These are phyloP conservation scores for Kodamaea kakaduensis DNA, from an alignment of 805 yeast genomes.

Conservation along the genomic window DNA sequence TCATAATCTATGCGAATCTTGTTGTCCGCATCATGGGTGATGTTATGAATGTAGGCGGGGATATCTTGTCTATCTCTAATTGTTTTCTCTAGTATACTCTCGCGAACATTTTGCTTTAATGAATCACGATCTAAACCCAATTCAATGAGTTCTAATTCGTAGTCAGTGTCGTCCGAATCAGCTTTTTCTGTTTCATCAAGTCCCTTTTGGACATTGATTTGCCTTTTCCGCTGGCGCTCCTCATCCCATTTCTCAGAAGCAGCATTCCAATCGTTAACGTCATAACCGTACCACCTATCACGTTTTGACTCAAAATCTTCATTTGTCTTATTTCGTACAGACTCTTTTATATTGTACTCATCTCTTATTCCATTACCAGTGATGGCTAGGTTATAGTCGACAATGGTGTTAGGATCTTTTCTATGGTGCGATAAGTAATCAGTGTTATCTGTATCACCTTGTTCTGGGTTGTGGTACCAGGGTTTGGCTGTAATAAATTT, in stretches of 20 bases:
- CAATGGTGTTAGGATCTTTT: constrained; percentile 33
- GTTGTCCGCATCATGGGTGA: constrained; percentile 18
- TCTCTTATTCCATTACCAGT: constrained; percentile 57
- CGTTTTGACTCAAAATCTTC: constrained; percentile 65
- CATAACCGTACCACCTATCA: constrained; percentile 82
- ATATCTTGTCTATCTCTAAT: constrained; percentile 70
- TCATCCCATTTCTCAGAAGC: constrained; percentile 45
- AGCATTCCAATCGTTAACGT: constrained; percentile 56
- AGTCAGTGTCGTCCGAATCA: constrained; percentile 37
- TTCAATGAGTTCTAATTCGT: constrained; percentile 38
- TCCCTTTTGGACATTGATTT: background rate
- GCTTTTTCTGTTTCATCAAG: constrained; percentile 12
- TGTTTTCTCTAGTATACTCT: constrained; percentile 38
- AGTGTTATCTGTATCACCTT: constrained; percentile 6
- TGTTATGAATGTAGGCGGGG: constrained; percentile 60
- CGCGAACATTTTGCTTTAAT: constrained; percentile 20
- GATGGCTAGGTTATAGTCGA: constrained; percentile 48
- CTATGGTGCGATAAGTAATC: constrained; percentile 62
- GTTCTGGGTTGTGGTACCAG: constrained; percentile 28
- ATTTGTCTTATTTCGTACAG: constrained; percentile 17
- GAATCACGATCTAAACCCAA: constrained; percentile 27
- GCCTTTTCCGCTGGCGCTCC: constrained; percentile 9
- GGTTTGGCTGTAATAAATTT: constrained; percentile 37
- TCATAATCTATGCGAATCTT: constrained; percentile 41
- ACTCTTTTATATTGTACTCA: constrained; percentile 22